Evolutionary conservation across 1,139 yeast genomes (phyloP).

Genomic region (Kluyveromyces sp.): DNA sequence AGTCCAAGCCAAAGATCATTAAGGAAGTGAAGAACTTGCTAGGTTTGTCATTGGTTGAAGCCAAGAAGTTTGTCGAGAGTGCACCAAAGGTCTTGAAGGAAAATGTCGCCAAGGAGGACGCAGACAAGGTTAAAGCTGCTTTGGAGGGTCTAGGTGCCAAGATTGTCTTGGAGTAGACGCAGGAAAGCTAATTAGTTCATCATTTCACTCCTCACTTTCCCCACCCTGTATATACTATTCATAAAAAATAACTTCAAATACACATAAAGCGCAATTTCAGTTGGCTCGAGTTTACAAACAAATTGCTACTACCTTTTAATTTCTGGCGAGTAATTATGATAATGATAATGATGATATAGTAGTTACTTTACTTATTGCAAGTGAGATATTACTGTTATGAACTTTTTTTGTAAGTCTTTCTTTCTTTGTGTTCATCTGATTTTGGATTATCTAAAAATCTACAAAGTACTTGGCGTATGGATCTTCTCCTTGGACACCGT

Average conservation of each 20-base stretch:
- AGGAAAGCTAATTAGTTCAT: too few relatives aligned
- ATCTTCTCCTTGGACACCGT: conserved; percentile 77
- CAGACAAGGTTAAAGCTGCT: conserved; percentile 77
- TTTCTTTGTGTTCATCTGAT: not conserved
- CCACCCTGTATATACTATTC: too few relatives aligned
- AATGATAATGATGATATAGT: too few relatives aligned
- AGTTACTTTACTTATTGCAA: too few relatives aligned
- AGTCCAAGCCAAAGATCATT: conserved; percentile 93
- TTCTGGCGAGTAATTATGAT: too few relatives aligned
- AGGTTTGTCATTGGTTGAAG: conserved; percentile 90
- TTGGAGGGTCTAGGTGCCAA: conserved; percentile 95
- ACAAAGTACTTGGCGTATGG: conserved; percentile 70
- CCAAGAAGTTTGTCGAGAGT: conserved; percentile 94
- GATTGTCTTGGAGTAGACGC: conserved; percentile 65
- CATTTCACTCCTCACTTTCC: too few relatives aligned
- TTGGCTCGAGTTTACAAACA: too few relatives aligned
- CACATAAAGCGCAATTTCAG: too few relatives aligned
- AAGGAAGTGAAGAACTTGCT: conserved; percentile 91
- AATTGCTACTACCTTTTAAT: too few relatives aligned
- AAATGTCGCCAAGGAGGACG: conserved; percentile 62
- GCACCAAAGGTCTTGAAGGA: conserved; percentile 82
- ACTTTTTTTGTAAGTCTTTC: not conserved
- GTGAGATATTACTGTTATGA: too few relatives aligned
- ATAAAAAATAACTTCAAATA: too few relatives aligned
- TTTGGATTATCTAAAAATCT: conserved; percentile 46